Evolutionary conservation across 2,329 filamentous ascomycete genomes (phyloP), one percentile per base, ranked within the genome.

Genomic region (Epichloe scottii): DNA sequence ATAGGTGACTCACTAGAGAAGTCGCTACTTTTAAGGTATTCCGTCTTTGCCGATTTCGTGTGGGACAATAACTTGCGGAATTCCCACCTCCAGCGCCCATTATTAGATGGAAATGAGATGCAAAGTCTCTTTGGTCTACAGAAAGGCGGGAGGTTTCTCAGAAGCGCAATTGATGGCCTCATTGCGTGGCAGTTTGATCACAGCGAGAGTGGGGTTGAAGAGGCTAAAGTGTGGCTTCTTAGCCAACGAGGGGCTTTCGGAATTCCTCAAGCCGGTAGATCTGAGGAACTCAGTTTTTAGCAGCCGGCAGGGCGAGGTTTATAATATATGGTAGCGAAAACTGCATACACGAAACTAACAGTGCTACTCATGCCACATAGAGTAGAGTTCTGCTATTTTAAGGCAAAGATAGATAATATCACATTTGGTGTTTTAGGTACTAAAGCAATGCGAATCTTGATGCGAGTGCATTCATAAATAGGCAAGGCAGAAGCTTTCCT

Each of bases 181-280:
- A 11, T 57, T 4, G 49, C 37, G n/a, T 56, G 55, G 55, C 54
- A 58, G 17, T 52, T 58, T 45, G 54, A 57, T 19, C 48, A 58
- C 17, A 39, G 15, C 7, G 48, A 51, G 12, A 41, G 38, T 10
- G 53, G 46, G 4, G 40, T 42, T 6, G 53, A 55, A 14, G 51
- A 53, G 26, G 53, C 53, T 1, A 52, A 51, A 33, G n/a, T 19
- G 17, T 58, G 56, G 56, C 51, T 58, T 8, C 33, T 53, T 10
- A 45, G 15, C 14, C 51, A 26, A 21, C 30, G 42, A 19, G 53
- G 42, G 30, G 7, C 15, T 6, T n/a, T 51, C 12, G 49, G 44
- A 21, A 41, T 52, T 38, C 46, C 46, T 26, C 6, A 26, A 26
- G 23, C 23, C 2, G 2, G 23, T 2, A 26, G 0, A 26, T 26